Base-by-base conservation (phyloP, 441 rosid genomes). In the Populus hybrid region DNA sequence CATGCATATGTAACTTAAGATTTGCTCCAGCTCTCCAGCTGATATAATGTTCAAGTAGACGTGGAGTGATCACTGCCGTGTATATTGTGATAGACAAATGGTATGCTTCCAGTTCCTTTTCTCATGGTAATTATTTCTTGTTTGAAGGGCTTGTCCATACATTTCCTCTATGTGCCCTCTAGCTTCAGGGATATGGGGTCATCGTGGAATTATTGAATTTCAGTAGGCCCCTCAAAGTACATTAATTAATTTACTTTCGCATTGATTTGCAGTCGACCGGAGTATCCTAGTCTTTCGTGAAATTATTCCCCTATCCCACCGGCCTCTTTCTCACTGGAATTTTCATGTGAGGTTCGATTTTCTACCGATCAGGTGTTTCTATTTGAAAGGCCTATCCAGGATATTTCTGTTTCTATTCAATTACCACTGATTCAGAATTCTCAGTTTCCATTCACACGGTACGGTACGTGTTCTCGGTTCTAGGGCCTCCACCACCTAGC, bases 211-310 rank as follows among this genome's bases (percentile, higher is more conserved):
- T n/a, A 69, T 32, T 76, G 72, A 50, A 69, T 53, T 57, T 14
- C 53, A 32, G 78, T 23, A 76, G 78, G 73, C 34, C 69, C 78
- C 35, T 68, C 78, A 21, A 8, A 69, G 66, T 10, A n/a, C n/a
- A 20, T 67, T 20, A 50, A 53, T 30, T 69, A 72, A 46, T 46
- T 46, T 57, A 50, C 64, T 21, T 68, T 32, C 68, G 68, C 73
- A 50, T 34, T 57, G 24, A 14, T 63, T 35, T 21, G 59, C n/a
- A 10, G 66, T 32, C 24, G 10, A 26, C 63, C 26, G 24, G 8
- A 26, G 78, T 69, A 3, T 50, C 36, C 61, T 46, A 16, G 42
- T 68, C 67, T 75, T 75, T 30, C 57, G 20, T 28, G 12, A 50
- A 68, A 46, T 67, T 71, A 75, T 75, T 65, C 32, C 11, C 50